These are phyloP conservation scores for Neodidymelliopsis sp. DNA, from an alignment of 2,329 filamentous ascomycete genomes.

Conservation along the genomic window DNA sequence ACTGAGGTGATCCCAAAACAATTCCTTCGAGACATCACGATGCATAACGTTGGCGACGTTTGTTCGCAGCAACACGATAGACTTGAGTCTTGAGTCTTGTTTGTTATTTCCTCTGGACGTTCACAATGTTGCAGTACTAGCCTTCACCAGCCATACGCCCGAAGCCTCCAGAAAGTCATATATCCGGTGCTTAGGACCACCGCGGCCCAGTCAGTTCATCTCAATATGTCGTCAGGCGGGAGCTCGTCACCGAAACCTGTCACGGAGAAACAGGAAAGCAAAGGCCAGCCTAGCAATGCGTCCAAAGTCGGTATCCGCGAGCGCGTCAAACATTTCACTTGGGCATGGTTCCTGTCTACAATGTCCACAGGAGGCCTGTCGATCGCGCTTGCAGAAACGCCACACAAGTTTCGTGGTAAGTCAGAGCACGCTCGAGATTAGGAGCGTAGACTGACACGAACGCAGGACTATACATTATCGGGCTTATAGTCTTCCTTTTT, in stretches of 20 bases:
- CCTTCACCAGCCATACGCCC: background rate
- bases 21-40: background rate
- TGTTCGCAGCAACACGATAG: background rate
- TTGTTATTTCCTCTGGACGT: background rate
- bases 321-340: constrained; percentile 51
- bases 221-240: background rate
- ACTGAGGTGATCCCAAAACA: background rate
- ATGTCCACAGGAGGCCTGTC: constrained; percentile 58
- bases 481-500: constrained; percentile 58
- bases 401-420: constrained; percentile 48
- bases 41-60: background rate
- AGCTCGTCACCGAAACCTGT: background rate
- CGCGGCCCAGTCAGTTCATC: background rate
- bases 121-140: background rate
- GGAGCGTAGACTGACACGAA: constrained; percentile 19
- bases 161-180: no score
- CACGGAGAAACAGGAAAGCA: constrained; percentile 4
- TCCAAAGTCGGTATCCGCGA: constrained; percentile 24
- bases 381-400: constrained; percentile 51
- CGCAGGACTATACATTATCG: constrained; percentile 57
- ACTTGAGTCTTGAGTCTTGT: background rate
- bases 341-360: constrained; percentile 55
- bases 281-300: background rate
- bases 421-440: background rate
- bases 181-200: background rate